Percentiles rank a stretch among this genome's conserved stretches.
These are phyloP conservation scores for Helotiales sp. DNA, from an alignment of 2,329 filamentous ascomycete genomes.

Conservation along the genomic window DNA sequence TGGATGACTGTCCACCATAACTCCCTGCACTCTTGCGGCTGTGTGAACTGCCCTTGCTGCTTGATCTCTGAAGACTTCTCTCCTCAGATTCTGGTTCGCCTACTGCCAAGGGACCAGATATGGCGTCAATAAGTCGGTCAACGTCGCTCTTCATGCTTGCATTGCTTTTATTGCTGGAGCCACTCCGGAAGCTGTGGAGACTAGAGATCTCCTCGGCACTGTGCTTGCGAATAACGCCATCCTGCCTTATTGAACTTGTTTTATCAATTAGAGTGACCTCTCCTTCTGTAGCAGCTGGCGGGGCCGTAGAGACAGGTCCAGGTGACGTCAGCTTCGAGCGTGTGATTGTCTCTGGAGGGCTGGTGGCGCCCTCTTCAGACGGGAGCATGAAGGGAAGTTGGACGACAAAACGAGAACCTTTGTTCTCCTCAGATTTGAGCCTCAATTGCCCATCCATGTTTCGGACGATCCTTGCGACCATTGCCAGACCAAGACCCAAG, in stretches of 20 bases:
- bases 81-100: slow-evolving; percentile 38
- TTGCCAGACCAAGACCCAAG: slow-evolving; percentile 79
- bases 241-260: slow-evolving; percentile 32
- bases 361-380: slow-evolving; percentile 30
- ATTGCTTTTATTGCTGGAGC: slow-evolving; percentile 29
- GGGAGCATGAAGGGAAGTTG: slow-evolving; percentile 74
- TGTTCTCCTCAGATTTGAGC: slow-evolving; percentile 79
- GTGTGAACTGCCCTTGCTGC: slow-evolving; percentile 23
- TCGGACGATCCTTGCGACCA: slow-evolving; percentile 82
- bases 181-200: slow-evolving; percentile 29
- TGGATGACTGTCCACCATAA: slow-evolving; percentile 8
- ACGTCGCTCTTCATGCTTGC: slow-evolving; percentile 61
- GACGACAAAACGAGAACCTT: slow-evolving; percentile 80
- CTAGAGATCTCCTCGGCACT: slow-evolving; percentile 28
- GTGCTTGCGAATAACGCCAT: slow-evolving; percentile 16
- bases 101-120: slow-evolving; percentile 57
- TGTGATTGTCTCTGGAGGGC: background rate
- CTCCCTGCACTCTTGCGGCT: slow-evolving; percentile 22
- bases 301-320: slow-evolving; percentile 10
- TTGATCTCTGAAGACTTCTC: slow-evolving; percentile 16
- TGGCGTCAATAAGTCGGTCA: slow-evolving; percentile 70
- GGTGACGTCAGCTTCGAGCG: background rate
- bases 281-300: slow-evolving; percentile 36
- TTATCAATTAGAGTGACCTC: slow-evolving; percentile 65
- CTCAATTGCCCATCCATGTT: slow-evolving; percentile 89